Evolutionary conservation across 2,329 filamentous ascomycete genomes (phyloP), one percentile per base, ranked within the genome.

Genomic region (Sordariomycetes sp.): DNA sequence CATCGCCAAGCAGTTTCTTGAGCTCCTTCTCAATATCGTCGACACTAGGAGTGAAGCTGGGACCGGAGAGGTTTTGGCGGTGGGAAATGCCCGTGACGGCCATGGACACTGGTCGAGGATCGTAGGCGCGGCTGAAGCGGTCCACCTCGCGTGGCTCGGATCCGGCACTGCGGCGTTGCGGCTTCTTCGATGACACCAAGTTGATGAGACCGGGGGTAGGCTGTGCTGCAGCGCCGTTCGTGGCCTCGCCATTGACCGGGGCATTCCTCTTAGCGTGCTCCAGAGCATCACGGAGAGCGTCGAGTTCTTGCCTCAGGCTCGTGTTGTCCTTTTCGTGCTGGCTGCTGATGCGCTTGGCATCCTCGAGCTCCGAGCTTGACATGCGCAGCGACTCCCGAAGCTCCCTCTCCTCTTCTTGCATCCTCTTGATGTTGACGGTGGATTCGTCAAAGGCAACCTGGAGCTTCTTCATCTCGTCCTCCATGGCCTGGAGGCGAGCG

Each of bases 21-120:
- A 98, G 75, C 63, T 98, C 93, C 57, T 87, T 77, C 64, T 98
- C 92, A 48, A 96, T 86, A 50, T 85, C 93, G 56, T 98, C 92
- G 39, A 83, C 69, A 39, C 82, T 79, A 36, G 86, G 82, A 39
- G 82, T 77, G 54, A 92, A 92, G 4, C 82, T 82, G 25, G 82
- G 78, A 35, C 81, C 82, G 34, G 80, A 82, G 33, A 86, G 55
- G 46, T 77, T 81, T 53, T 85, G 82, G 38, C 80, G 77, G 54
- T 81, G 75, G 36, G 68, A 73, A 33, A 75, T 68, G 48, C 71
- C 68, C 31, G 77, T 75, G 45, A 94, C 75, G 34, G 90, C 90
- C 90, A 98, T 95, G 5, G 92, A 98, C 21, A 94, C 86, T 17
- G 92, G 92, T 17, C 92, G 78, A 42, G 92, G 92, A 62, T 92